Conservation (phyloP, 2,329 filamentous ascomycete species). For the Talaromyces sp. region DNA sequence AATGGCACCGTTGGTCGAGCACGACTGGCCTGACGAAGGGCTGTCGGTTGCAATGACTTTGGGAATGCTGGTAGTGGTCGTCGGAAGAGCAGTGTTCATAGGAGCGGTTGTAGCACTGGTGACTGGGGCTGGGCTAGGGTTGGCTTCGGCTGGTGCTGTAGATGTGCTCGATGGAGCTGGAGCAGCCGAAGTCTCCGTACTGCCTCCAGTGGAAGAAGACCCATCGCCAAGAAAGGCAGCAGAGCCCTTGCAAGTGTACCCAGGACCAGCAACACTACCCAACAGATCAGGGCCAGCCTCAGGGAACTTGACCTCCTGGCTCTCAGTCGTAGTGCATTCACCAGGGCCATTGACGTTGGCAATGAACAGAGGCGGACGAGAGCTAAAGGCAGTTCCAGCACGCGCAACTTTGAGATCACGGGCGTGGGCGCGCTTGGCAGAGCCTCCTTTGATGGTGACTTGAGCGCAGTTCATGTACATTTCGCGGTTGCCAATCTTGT, state of each 20-base stretch:
- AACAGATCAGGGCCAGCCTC: slow-evolving; percentile 56
- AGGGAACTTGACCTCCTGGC: slow-evolving; percentile 59
- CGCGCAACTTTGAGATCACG: slow-evolving; percentile 10
- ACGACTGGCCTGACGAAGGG: background rate
- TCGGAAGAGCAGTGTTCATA: slow-evolving; percentile 9
- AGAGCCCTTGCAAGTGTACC: slow-evolving; percentile 27
- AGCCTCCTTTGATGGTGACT: slow-evolving; percentile 51
- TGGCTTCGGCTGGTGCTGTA: slow-evolving; percentile 9
- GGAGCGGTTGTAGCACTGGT: slow-evolving; percentile 11
- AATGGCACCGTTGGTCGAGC: slow-evolving; percentile 25
- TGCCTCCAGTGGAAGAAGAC: slow-evolving; percentile 11
- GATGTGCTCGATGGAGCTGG: slow-evolving; percentile 4
- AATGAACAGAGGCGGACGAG: slow-evolving; percentile 63
- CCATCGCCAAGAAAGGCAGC: slow-evolving; percentile 26
- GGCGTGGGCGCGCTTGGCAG: slow-evolving; percentile 12
- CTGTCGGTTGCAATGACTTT: background rate
- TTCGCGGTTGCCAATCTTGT: slow-evolving; percentile 70
- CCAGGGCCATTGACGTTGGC: slow-evolving; percentile 58
- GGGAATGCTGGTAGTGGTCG: slow-evolving; percentile 6
- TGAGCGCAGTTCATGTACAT: slow-evolving; percentile 85
- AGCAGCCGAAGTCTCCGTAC: background rate
- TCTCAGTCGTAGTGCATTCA: slow-evolving; percentile 54
- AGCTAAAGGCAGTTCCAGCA: slow-evolving; percentile 40
- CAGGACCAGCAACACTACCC: slow-evolving; percentile 28
- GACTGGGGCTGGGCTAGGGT: background rate